A percentile compares a stretch with the other conserved stretches of the same genome.
These are phyloP conservation scores for Ogataea glucozyma DNA, from an alignment of 805 yeast genomes.

Conservation along the genomic window DNA sequence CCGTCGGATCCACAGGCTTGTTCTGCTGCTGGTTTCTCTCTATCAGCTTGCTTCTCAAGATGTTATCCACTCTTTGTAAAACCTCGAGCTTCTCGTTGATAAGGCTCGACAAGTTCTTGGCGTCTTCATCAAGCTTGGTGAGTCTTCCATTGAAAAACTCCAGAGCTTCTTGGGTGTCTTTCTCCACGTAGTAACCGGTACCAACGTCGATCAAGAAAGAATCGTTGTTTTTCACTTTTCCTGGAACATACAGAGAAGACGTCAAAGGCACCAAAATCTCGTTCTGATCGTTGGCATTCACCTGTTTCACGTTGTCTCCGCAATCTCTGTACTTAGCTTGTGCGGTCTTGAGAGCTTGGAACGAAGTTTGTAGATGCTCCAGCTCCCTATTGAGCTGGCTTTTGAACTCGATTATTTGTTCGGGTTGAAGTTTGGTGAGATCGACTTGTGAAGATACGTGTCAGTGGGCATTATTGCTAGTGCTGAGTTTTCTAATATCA, in stretches of 20 bases:
- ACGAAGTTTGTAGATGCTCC: conserved; percentile 80
- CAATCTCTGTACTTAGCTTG: conserved; percentile 82
- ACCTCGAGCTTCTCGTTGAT: conserved; percentile 72
- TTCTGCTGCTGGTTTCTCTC: conserved; percentile 41
- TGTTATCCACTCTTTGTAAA: conserved; percentile 59
- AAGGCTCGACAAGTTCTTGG: conserved; percentile 69
- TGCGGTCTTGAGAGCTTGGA: conserved; percentile 81
- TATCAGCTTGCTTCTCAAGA: conserved; percentile 52
- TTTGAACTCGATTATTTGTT: conserved; percentile 82
- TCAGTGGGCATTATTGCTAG: background rate
- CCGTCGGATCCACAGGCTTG: conserved; percentile 4
- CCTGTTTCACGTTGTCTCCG: conserved; percentile 61
- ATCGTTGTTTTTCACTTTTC: conserved; percentile 62
- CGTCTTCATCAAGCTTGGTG: conserved; percentile 68
- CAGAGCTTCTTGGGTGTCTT: conserved; percentile 63
- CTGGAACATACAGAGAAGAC: conserved; percentile 86
- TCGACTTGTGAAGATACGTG: conserved; percentile 49
- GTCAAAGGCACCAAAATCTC: conserved; percentile 84
- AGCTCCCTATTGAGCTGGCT: conserved; percentile 82
- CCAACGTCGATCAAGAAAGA: conserved; percentile 91
- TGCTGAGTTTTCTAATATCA: too few relatives aligned
- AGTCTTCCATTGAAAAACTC: conserved; percentile 74
- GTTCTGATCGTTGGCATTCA: conserved; percentile 42
- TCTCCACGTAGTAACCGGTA: conserved; percentile 92
- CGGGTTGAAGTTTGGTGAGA: conserved; percentile 69